Evolutionary conservation across 2,329 filamentous ascomycete species (phyloP).

Genomic region (Fusarium fracticaudum): DNA sequence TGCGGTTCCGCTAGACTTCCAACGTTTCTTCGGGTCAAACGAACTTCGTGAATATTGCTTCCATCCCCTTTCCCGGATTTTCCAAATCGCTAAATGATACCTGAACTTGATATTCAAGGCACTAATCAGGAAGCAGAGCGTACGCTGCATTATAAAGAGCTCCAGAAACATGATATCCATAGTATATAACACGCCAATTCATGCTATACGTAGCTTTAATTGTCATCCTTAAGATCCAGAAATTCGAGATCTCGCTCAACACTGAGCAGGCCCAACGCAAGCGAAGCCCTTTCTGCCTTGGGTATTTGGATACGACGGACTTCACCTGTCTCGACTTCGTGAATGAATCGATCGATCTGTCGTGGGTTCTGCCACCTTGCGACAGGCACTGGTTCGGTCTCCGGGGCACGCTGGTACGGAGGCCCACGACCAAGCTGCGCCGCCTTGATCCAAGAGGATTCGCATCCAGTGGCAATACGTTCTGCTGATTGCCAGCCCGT

Average conservation of each 20-base stretch:
- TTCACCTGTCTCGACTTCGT: conserved; percentile 54
- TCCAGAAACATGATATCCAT: neutral
- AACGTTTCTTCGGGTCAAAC: neutral
- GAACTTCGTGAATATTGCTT: neutral
- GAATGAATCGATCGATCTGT: conserved; percentile 62
- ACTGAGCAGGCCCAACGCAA: conserved; percentile 80
- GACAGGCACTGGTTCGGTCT: conserved; percentile 47
- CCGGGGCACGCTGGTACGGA: conserved; percentile 67
- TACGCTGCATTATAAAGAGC: neutral
- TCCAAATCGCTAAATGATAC: neutral
- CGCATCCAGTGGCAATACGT: conserved; percentile 84
- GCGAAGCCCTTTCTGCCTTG: conserved; percentile 71
- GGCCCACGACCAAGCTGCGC: conserved; percentile 79
- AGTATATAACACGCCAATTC: neutral
- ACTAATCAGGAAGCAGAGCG: neutral
- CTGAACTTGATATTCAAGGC: neutral
- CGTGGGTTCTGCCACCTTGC: conserved; percentile 62
- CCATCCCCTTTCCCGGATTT: neutral
- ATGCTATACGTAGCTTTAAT: neutral
- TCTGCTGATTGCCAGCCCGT: conserved; percentile 89
- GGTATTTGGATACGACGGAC: conserved; percentile 65
- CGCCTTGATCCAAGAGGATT: conserved; percentile 83
- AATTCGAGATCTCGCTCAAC: conserved; percentile 79
- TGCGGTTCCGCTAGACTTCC: conserved; percentile 23
- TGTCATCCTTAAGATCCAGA: conserved; percentile 63